Base-by-base conservation (phyloP, 441 rosid genomes). In the Melastoma candidum region DNA sequence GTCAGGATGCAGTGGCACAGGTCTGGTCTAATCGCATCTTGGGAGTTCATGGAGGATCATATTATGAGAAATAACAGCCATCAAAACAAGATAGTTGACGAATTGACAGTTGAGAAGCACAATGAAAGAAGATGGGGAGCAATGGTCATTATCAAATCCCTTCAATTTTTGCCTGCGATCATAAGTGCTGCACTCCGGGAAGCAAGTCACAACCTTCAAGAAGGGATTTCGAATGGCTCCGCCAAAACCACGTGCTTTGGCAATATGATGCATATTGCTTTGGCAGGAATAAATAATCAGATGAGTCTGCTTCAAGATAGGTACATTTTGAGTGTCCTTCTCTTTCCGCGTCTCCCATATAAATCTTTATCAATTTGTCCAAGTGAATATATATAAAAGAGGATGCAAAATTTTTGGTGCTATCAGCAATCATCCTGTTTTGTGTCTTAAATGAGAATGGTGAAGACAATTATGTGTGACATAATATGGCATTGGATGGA, bases 1-100 rank as follows among this genome's bases (percentile, higher is more conserved):
- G 95, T 90, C 56, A 82, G 98, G 77, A 95, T 95, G 98, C 99
- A 95, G 83, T 90, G 99, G 98, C 95, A 84, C 69, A 79, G 97
- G 57, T 81, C 76, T 65, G 99, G 97, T 70, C 98, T 82, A 66
- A 85, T 90, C 74, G 99, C 98, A 68, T 81, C 95, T 47, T 95
- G 99, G 99, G 99, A 95, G 75, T 95, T 87, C 79, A 62, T 84
- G 73, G 95, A 87, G 75, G 94, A 94, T 72, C 90, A 87, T 73
- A 75, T 74, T 64, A 90, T 80, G 71, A 76, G 87, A 65, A 84
- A 77, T 47, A 81, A 66, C 71, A 76, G 69, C 44, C 59, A 74
- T 72, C 92, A 80, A 69, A 82, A 80, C 68, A 77, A 73, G 47
- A 68, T 60, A 55, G 65, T 68, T 44, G 82, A 73, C 59, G 72